A percentile compares a stretch with the other conserved stretches of the same genome.
These are phyloP conservation scores for Pulveroboletus sp. DNA, from an alignment of 768 basidiomycete genomes.

Conservation along the genomic window DNA sequence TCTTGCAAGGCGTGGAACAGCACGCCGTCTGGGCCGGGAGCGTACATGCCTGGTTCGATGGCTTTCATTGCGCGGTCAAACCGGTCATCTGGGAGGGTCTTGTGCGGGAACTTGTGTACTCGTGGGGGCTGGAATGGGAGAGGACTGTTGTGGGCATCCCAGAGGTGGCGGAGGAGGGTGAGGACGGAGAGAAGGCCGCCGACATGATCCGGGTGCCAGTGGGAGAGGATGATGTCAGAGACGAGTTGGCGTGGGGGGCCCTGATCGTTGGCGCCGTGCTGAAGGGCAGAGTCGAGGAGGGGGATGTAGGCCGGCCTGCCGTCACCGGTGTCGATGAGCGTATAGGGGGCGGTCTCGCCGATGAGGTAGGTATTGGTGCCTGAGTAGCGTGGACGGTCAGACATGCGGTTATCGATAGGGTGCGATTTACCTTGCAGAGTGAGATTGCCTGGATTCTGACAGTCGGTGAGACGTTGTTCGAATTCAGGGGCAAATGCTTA, in stretches of 20 bases:
- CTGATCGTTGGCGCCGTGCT: conserved; percentile 32
- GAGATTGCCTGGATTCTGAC: conserved; percentile 83
- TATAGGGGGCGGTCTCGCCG: conserved; percentile 64
- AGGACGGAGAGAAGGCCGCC: conserved; percentile 73
- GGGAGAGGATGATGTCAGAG: conserved; percentile 88
- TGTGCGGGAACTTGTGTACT: conserved; percentile 67
- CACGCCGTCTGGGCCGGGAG: conserved; percentile 39
- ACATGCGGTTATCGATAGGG: too few relatives aligned
- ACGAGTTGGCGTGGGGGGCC: conserved; percentile 38
- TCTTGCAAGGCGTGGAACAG: conserved; percentile 59
- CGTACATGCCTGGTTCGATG: conserved; percentile 41
- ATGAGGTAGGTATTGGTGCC: conserved; percentile 91
- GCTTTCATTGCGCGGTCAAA: conserved; percentile 38
- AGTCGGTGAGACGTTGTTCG: background rate
- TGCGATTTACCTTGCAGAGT: conserved; percentile 67
- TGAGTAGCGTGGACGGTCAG: conserved; percentile 18
- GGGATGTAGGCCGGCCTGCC: conserved; percentile 66
- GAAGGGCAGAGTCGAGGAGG: conserved; percentile 59
- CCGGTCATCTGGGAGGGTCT: conserved; percentile 26
- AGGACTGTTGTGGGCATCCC: conserved; percentile 47
- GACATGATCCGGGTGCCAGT: conserved; percentile 87
- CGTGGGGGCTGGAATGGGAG: conserved; percentile 60
- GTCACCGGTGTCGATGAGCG: conserved; percentile 82
- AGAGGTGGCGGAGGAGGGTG: conserved; percentile 56
- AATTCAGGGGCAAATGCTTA: conserved; percentile 21